Evolutionary conservation across 2,329 filamentous ascomycete species (phyloP).

Genomic region (Leptographium lundbergii): DNA sequence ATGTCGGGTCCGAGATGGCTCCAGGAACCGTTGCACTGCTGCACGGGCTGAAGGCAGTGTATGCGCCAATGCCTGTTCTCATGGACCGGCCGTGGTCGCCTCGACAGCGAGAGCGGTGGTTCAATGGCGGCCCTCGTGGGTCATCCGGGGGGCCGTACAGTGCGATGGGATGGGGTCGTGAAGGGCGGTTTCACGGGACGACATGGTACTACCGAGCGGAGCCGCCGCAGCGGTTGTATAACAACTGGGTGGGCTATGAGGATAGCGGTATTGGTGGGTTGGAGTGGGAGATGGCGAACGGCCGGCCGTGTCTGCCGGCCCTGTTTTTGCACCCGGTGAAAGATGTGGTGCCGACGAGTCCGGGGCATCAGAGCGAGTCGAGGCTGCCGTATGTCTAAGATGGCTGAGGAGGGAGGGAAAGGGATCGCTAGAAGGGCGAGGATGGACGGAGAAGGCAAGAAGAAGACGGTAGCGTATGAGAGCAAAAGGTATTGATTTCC

Average conservation of each 20-base stretch:
- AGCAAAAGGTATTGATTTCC: neutral
- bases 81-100: slow-evolving; percentile 62
- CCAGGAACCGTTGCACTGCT: slow-evolving; percentile 60
- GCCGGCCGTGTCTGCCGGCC: slow-evolving; percentile 44
- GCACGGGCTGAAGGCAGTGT: slow-evolving; percentile 68
- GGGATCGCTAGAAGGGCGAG: neutral
- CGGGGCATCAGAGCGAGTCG: slow-evolving; percentile 28
- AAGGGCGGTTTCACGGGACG: slow-evolving; percentile 42
- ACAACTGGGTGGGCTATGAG: slow-evolving; percentile 50
- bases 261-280: slow-evolving; percentile 41
- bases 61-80: slow-evolving; percentile 66
- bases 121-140: slow-evolving; percentile 44
- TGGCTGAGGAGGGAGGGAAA: too few species aligned
- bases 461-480: neutral
- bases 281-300: slow-evolving; percentile 42
- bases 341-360: slow-evolving; percentile 37
- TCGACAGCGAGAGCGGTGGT: slow-evolving; percentile 40
- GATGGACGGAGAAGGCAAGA: neutral
- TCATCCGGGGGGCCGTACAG: slow-evolving; percentile 38
- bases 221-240: slow-evolving; percentile 45
- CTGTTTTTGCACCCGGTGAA: slow-evolving; percentile 49
- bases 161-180: slow-evolving; percentile 46
- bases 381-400: slow-evolving; percentile 21
- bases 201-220: slow-evolving; percentile 50
- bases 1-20: slow-evolving; percentile 72